Conservation (phyloP, 345 rosid genomes). For the Geranium rotundifolium region DNA sequence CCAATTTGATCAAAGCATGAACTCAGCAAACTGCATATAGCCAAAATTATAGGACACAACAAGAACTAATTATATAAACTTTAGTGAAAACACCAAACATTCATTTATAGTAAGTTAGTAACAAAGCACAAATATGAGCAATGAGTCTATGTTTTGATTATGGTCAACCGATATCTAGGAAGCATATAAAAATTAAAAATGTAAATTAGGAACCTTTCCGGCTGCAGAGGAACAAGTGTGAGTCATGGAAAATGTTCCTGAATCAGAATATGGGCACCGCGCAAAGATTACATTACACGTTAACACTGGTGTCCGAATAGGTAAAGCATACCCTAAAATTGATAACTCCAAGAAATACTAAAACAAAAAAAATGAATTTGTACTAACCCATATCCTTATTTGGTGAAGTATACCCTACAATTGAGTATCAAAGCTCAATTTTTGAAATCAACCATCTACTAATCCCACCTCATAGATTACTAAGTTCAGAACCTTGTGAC, state of each 20-base stretch:
- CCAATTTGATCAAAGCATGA: background rate
- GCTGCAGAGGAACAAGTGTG: background rate
- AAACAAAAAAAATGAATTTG: no score
- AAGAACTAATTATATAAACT: no score
- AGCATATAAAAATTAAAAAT: no score
- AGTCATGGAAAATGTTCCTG: background rate
- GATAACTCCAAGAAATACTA: no score
- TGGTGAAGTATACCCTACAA: background rate
- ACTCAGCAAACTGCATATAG: background rate
- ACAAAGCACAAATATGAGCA: background rate
- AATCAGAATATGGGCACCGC: no score
- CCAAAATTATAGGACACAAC: background rate
- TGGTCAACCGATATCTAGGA: background rate
- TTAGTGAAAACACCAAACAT: background rate
- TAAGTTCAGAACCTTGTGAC: no score
- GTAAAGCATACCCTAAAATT: no score
- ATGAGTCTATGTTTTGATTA: background rate
- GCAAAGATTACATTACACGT: no score
- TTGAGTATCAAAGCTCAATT: background rate
- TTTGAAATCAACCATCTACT: no score
- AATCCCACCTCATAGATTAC: no score
- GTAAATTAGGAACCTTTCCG: background rate
- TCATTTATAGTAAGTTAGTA: background rate
- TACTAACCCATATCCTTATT: background rate
- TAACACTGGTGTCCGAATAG: no score